Base-by-base conservation (phyloP, 2,329 filamentous ascomycete species). In the Colletotrichum limetticola region DNA sequence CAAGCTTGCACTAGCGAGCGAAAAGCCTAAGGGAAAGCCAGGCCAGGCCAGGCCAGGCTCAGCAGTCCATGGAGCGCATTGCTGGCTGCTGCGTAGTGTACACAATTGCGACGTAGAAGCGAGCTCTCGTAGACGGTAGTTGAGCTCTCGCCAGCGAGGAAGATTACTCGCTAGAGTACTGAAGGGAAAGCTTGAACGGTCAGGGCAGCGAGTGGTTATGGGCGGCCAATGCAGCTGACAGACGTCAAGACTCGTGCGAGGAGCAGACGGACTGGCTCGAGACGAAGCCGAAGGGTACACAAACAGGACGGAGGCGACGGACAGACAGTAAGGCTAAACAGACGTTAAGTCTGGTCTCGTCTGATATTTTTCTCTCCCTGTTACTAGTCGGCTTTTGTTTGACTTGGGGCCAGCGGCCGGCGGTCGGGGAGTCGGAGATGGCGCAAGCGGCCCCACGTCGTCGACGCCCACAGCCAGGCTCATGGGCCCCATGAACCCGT, bases 381-480 rank as follows among this genome's bases (percentile, higher is more conserved):
- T 6, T n/a, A n/a, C 42, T n/a, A 49, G 42, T 46, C 53, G 42
- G 56, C 28, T 61, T 61, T 52, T 66, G 55, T 60, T 52, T 59
- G 55, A 55, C 62, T 59, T 70, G 42, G 46, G 42, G 55, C 19
- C 19, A 49, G 57, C 35, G 65, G 69, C 59, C 66, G 59, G 66
- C 32, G 53, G 69, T 59, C 69, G 42, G 58, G 32, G 52, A 42
- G 52, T 62, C 52, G 49, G 58, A 63, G 68, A 62, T 56, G 66
- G 53, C 42, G 58, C 66, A 72, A 67, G 66, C 70, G 53, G 53
- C 70, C 55, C 69, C 69, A 72, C 53, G 64, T 62, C 12, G 57
- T 57, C 22, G 32, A 66, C 24, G 30, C 55, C 24, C n/a, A 19
- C 52, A 24, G 19, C 30, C 66, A 63, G 57, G 42, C 56, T 61